Evolutionary conservation across 225 moss, liverwort and hornwort genomes (phyloP).

Genomic region (Pleurozium schreberi): DNA sequence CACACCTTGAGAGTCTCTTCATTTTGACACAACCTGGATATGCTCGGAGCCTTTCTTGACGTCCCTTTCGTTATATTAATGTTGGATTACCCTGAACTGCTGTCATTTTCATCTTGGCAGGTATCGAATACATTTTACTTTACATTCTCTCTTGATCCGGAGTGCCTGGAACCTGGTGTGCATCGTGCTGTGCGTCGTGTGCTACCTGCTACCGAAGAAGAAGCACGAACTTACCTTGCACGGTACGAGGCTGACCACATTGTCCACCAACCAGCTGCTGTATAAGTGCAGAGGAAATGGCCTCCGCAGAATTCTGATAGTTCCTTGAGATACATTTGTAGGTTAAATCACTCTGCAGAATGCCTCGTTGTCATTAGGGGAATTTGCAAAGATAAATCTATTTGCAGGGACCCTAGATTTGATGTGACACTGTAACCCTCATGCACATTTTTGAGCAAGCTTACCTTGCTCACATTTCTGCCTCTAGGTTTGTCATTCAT

Average conservation of each 20-base stretch:
- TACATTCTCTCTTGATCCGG: slow-evolving; percentile 69
- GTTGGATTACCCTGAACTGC: not conserved
- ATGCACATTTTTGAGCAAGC: not conserved
- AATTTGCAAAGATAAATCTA: not conserved
- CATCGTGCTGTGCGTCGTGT: slow-evolving; percentile 52
- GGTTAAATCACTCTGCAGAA: not conserved
- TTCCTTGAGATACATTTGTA: not conserved
- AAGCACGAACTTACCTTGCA: slow-evolving; percentile 62
- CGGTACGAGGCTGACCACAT: slow-evolving; percentile 77
- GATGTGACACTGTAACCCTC: not conserved
- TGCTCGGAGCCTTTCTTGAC: not conserved
- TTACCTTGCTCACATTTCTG: not conserved
- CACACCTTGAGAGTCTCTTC: not conserved
- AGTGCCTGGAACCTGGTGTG: slow-evolving; percentile 29
- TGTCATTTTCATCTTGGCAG: slow-evolving; percentile 14
- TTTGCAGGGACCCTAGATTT: not conserved
- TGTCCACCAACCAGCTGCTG: slow-evolving; percentile 4
- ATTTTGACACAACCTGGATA: not conserved
- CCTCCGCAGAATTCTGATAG: not conserved
- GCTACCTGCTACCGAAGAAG: slow-evolving; percentile 76
- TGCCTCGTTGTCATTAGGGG: not conserved
- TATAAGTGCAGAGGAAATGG: not conserved
- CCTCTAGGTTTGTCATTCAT: not conserved
- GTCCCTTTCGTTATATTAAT: not conserved
- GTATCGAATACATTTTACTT: slow-evolving; percentile 95